phyloP scores from a whole-genome alignment of 805 yeast species.

The Wickerhamomyces queroliae region DNA sequence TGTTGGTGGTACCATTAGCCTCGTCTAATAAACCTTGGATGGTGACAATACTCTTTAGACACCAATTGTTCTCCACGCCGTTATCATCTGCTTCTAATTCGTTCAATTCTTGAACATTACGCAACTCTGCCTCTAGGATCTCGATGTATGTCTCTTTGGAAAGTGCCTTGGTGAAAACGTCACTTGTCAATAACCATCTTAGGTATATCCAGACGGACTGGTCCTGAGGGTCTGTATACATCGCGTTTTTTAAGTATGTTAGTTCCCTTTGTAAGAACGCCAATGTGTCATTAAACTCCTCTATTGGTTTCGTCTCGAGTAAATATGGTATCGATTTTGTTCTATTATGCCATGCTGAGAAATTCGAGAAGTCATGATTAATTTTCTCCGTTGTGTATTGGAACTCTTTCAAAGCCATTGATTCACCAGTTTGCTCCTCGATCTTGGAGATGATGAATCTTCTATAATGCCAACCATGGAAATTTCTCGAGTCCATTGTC shows the following conservation, averaged over 20 bases:
- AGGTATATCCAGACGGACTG: slow-evolving; percentile 90
- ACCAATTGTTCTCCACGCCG: slow-evolving; percentile 65
- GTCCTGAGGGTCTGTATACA: slow-evolving; percentile 90
- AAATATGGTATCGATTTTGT: slow-evolving; percentile 59
- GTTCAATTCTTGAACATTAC: slow-evolving; percentile 54
- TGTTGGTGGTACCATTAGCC: slow-evolving; percentile 8
- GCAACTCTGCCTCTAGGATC: slow-evolving; percentile 40
- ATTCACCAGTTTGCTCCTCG: slow-evolving; percentile 21
- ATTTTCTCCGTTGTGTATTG: slow-evolving; percentile 74
- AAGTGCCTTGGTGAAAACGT: slow-evolving; percentile 21
- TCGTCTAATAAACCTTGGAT: slow-evolving; percentile 30
- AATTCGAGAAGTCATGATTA: slow-evolving; percentile 81
- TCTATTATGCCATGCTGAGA: slow-evolving; percentile 94
- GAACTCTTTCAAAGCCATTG: slow-evolving; percentile 48
- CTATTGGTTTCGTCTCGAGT: slow-evolving; percentile 23
- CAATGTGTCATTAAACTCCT: slow-evolving; percentile 23
- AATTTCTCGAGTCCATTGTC: slow-evolving; percentile 74
- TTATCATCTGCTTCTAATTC: slow-evolving; percentile 68
- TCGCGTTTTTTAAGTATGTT: slow-evolving; percentile 69
- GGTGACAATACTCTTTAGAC: slow-evolving; percentile 55
- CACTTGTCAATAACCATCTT: slow-evolving; percentile 60
- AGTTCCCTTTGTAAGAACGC: slow-evolving; percentile 51
- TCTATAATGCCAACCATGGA: slow-evolving; percentile 95
- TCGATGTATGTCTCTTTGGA: slow-evolving; percentile 25
- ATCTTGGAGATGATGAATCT: slow-evolving; percentile 52